Base-by-base conservation (phyloP, 2,329 filamentous ascomycete species). In the Chaetomiaceae sp. region DNA sequence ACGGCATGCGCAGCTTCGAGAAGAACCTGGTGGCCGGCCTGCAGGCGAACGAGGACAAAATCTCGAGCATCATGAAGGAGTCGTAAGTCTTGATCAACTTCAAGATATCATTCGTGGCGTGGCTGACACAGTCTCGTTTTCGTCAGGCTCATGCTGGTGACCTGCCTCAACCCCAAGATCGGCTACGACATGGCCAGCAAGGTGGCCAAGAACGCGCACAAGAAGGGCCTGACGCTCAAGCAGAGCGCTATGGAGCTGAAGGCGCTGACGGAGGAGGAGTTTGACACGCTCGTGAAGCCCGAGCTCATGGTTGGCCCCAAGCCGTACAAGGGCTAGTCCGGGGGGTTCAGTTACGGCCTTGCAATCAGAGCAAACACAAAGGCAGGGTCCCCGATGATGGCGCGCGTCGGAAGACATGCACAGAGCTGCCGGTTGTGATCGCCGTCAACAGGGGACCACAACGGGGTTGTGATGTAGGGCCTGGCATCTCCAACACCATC, bases 161-260 rank as follows among this genome's bases (percentile, higher is more conserved):
- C 93, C 56, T 96, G 91, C 76, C 77, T 97, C 53, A 96, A 96
- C 78, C 89, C 90, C 58, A 88, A 95, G 69, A 96, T 97, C 64
- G 91, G 90, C 50, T 95, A 96, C 69, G 90, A 96, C 66, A 94
- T 94, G 87, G 90, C 90, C 42, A 89, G 84, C 69, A 95, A 95
- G 76, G 90, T 95, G 19, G 90, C 90, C 62, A 96, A 96, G 83
- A 94, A 98, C 64, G 93, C 93, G 14, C 93, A 98, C 75, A 96
- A 96, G 81, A 97, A 97, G 81, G 89, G 89, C 27, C 71, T 91
- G 42, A 96, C 89, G 19, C 79, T 98, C 49, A 96, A 96, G 77
- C 73, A 95, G 72, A 91, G 86, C 62, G 91, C 93, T 17, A 82
- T 97, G 76, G 88, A 97, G 75, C 79, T 98, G 56, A 79, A 95